Conservation (phyloP, 2,329 filamentous ascomycete species). For the Mollisia scopiformis region DNA sequence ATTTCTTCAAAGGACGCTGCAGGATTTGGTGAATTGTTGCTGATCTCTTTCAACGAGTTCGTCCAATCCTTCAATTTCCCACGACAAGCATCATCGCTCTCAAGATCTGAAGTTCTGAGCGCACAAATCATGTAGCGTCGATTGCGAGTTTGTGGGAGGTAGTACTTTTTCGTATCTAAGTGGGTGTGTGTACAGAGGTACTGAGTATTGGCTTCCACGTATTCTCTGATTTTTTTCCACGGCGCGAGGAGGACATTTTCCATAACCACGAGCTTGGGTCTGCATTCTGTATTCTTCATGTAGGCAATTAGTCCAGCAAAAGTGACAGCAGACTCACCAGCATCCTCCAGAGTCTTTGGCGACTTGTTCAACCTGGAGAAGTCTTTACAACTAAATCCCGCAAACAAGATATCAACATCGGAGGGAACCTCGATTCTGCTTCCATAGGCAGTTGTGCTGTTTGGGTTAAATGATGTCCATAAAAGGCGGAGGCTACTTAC, state of each 20-base stretch:
- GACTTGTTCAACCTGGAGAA: slow-evolving; percentile 68
- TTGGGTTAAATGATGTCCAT: not conserved
- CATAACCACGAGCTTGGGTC: slow-evolving; percentile 68
- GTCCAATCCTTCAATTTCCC: too few relatives aligned
- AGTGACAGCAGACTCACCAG: slow-evolving; percentile 68
- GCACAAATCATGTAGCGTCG: slow-evolving; percentile 63
- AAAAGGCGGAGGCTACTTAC: not conserved
- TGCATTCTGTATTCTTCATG: slow-evolving; percentile 49
- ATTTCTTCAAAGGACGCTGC: too few relatives aligned
- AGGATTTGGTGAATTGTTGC: too few relatives aligned
- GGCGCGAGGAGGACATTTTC: slow-evolving; percentile 70
- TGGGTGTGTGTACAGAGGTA: slow-evolving; percentile 55
- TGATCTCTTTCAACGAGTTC: too few relatives aligned
- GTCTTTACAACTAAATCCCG: slow-evolving; percentile 77
- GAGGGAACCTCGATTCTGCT: slow-evolving; percentile 57
- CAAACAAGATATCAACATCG: slow-evolving; percentile 66
- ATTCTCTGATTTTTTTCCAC: slow-evolving; percentile 48
- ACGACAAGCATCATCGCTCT: too few relatives aligned
- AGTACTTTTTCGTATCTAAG: slow-evolving; percentile 72
- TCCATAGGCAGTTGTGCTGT: slow-evolving; percentile 69
- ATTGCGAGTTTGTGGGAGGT: slow-evolving; percentile 70
- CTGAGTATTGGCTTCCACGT: slow-evolving; percentile 39
- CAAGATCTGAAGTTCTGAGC: too few relatives aligned
- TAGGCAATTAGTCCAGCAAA: slow-evolving; percentile 66
- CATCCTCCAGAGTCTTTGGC: slow-evolving; percentile 51